Conservation (phyloP, 2,329 filamentous ascomycete species). For the Aspergillus jensenii region DNA sequence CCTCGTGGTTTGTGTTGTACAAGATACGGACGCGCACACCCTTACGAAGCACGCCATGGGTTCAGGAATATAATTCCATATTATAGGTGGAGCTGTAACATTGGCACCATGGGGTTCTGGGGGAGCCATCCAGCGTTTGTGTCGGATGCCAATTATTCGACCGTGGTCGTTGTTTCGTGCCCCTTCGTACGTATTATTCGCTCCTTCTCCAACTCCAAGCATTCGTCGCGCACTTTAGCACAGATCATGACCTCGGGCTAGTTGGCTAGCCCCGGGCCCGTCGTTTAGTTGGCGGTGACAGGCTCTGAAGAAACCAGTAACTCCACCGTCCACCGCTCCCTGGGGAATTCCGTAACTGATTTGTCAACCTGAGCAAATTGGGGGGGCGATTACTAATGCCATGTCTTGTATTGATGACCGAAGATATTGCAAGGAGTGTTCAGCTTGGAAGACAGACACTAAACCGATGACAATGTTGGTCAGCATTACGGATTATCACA, state of each 20-base stretch:
- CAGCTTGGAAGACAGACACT: neutral
- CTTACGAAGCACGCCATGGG: neutral
- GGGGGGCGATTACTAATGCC: neutral
- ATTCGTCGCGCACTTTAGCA: neutral
- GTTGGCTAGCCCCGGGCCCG: neutral
- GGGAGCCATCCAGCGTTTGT: too few species aligned
- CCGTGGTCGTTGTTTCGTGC: neutral
- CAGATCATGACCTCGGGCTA: neutral
- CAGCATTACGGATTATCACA: too few species aligned
- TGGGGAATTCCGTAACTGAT: neutral
- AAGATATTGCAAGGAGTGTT: neutral
- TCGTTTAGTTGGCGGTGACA: neutral
- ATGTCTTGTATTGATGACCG: neutral
- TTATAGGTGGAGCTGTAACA: neutral
- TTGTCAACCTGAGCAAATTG: neutral
- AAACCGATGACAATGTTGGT: neutral
- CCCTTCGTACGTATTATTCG: neutral
- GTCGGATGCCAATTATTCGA: too few species aligned
- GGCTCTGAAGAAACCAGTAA: neutral
- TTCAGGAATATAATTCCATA: neutral
- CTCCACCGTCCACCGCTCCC: neutral
- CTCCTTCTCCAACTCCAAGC: neutral
- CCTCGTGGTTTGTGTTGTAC: slow-evolving; percentile 6
- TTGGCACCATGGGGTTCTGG: neutral
- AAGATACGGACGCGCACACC: neutral